Conservation (phyloP, 345 rosid species). For the Lumnitzera littorea region DNA sequence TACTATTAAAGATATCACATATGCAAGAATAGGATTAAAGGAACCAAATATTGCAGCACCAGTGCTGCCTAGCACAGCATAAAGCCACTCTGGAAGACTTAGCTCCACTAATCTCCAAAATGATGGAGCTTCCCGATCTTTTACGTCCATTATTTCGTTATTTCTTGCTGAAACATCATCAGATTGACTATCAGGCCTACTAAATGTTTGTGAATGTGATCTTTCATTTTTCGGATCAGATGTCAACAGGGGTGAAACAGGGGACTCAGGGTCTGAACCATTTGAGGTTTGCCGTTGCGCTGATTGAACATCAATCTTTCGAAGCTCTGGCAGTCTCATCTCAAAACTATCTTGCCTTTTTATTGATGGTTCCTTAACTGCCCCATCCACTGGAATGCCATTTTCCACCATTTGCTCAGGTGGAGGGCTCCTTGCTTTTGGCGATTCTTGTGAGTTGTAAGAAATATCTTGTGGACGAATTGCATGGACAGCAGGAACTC, state of each 20-base stretch:
- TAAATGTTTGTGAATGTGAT: constrained; percentile 96
- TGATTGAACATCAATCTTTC: constrained; percentile 81
- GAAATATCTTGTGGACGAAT: constrained; percentile 50
- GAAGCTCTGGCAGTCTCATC: constrained; percentile 87
- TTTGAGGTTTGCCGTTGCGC: constrained; percentile 53
- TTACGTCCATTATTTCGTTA: constrained; percentile 42
- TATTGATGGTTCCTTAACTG: constrained; percentile 82
- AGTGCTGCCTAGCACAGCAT: constrained; percentile 92
- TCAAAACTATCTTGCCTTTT: constrained; percentile 98
- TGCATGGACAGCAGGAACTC: constrained; percentile 43
- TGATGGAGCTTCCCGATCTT: constrained; percentile 61
- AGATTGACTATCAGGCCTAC: constrained; percentile 79
- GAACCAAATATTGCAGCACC: constrained; percentile 99
- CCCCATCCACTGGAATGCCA: constrained; percentile 48
- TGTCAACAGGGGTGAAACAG: constrained; percentile 91
- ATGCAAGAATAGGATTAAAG: constrained; percentile 96
- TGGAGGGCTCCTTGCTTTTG: constrained; percentile 62
- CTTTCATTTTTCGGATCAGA: constrained; percentile 94
- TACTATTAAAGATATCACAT: constrained; percentile 78
- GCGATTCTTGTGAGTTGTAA: constrained; percentile 61
- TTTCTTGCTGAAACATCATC: constrained; percentile 51
- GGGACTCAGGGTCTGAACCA: constrained; percentile 98
- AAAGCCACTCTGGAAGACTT: constrained; percentile 97
- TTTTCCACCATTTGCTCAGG: constrained; percentile 76
- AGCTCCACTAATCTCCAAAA: constrained; percentile 92